Evolutionary conservation across 2,329 filamentous ascomycete genomes (phyloP).

Genomic region (Fusarium sp.): DNA sequence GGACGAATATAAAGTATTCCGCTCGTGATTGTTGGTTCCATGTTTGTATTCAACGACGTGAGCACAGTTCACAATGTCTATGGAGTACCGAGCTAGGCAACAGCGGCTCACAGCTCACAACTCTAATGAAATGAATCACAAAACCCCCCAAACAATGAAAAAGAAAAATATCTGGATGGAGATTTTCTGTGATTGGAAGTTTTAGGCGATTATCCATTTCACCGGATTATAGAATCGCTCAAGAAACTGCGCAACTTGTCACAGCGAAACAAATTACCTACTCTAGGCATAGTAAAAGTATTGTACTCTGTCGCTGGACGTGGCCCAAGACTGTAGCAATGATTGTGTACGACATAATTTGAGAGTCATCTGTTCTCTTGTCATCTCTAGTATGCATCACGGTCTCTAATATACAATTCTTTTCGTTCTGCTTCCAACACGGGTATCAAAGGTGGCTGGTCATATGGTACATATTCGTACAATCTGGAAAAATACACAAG

Average conservation of each 20-base stretch:
- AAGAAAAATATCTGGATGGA: background rate
- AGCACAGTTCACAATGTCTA: background rate
- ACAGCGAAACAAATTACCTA: background rate
- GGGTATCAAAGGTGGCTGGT: slow-evolving; percentile 37
- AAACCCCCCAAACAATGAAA: background rate
- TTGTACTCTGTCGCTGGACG: background rate
- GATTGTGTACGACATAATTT: background rate
- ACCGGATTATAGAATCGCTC: background rate
- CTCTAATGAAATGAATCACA: background rate
- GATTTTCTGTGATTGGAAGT: background rate
- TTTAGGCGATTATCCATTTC: background rate
- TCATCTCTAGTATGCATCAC: background rate
- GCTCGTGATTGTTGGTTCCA: background rate
- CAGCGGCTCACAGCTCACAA: background rate
- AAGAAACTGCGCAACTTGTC: background rate
- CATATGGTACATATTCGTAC: slow-evolving; percentile 29
- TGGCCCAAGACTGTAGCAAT: background rate
- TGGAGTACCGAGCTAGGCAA: background rate
- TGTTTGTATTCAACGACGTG: background rate
- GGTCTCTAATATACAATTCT: slow-evolving; percentile 15
- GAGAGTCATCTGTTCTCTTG: background rate
- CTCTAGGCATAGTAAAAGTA: background rate
- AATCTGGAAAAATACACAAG: slow-evolving; percentile 2
- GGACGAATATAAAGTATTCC: background rate
- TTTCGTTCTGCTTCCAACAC: slow-evolving; percentile 9